Conservation (phyloP, 192 early-diverging fungal species). For the Jimgerdemannia flammicorona region DNA sequence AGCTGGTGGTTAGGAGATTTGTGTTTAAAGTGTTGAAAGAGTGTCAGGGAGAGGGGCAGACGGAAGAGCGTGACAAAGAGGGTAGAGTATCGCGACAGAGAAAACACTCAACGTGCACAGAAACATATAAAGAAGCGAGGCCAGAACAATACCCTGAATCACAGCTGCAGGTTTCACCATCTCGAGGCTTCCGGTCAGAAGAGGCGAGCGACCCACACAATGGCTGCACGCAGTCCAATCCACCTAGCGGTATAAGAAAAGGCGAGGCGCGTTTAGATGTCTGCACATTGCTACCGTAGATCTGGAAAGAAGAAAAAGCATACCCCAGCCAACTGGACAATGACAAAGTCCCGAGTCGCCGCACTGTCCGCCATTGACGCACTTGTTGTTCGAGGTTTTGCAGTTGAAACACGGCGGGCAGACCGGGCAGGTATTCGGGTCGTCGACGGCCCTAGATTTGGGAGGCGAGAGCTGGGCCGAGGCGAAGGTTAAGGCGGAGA, state of each 20-base stretch:
- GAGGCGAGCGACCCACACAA: constrained; percentile 25
- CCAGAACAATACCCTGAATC: constrained; percentile 23
- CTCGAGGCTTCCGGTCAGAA: constrained; percentile 12
- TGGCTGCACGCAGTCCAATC: constrained; percentile 22
- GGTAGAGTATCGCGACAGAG: too few species aligned
- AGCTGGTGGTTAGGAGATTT: constrained; percentile 21
- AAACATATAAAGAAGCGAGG: background rate
- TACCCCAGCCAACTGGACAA: constrained; percentile 65
- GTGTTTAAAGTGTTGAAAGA: too few species aligned
- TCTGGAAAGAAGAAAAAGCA: background rate
- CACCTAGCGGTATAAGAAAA: constrained; percentile 9
- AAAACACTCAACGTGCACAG: background rate
- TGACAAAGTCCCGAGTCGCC: constrained; percentile 52
- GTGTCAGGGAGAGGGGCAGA: too few species aligned
- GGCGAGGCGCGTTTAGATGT: background rate
- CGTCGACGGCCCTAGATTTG: constrained; percentile 55
- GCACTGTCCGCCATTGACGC: constrained; percentile 34
- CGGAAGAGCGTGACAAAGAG: too few species aligned
- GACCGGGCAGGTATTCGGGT: constrained; percentile 46
- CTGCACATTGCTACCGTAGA: too few species aligned
- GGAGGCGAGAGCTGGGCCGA: background rate
- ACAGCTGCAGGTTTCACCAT: constrained; percentile 18
- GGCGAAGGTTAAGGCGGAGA: background rate
- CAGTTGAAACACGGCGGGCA: constrained; percentile 34
- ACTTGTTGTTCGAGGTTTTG: constrained; percentile 19